phyloP scores from a whole-genome alignment of 1,284 basidiomycete species.

The Ustilago lituana region DNA sequence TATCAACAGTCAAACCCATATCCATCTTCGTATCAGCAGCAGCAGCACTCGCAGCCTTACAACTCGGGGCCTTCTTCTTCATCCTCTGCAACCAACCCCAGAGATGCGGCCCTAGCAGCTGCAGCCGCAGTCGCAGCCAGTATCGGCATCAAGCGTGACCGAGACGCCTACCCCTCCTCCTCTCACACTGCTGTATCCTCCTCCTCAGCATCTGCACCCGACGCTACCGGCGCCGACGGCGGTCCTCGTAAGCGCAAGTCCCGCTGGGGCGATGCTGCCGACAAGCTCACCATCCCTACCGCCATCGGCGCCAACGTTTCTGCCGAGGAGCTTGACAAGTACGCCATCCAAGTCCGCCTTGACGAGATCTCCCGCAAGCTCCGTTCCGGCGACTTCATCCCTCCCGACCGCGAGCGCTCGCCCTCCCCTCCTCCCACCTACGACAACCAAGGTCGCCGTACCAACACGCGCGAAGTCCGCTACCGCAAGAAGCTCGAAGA shows the following conservation, averaged over 20 bases:
- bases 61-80: conserved; percentile 11
- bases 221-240: conserved; percentile 20
- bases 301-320: conserved; percentile 61
- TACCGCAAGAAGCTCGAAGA: conserved; percentile 98
- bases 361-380: conserved; percentile 98
- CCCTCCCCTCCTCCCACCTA: conserved; percentile 97
- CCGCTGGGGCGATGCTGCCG: conserved; percentile 62
- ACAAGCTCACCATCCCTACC: conserved; percentile 56
- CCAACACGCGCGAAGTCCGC: conserved; percentile 96
- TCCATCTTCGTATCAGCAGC: conserved; percentile 18
- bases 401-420: conserved; percentile 91
- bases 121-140: conserved; percentile 44
- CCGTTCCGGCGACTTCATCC: conserved; percentile 90
- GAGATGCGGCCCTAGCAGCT: conserved; percentile 32
- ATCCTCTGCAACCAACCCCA: conserved; percentile 24
- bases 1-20: conserved; percentile 12
- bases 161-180: conserved; percentile 14
- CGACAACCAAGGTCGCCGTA: conserved; percentile 93
- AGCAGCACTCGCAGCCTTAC: conserved; percentile 14
- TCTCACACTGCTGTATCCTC: conserved; percentile 5
- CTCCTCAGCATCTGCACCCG: conserved; percentile 5
- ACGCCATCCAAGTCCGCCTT: conserved; percentile 72
- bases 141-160: conserved; percentile 45
- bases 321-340: conserved; percentile 62
- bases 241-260: conserved; percentile 64